These are phyloP conservation scores for Didymella arachidicola DNA, from an alignment of 2,329 filamentous ascomycete genomes.

Conservation along the genomic window DNA sequence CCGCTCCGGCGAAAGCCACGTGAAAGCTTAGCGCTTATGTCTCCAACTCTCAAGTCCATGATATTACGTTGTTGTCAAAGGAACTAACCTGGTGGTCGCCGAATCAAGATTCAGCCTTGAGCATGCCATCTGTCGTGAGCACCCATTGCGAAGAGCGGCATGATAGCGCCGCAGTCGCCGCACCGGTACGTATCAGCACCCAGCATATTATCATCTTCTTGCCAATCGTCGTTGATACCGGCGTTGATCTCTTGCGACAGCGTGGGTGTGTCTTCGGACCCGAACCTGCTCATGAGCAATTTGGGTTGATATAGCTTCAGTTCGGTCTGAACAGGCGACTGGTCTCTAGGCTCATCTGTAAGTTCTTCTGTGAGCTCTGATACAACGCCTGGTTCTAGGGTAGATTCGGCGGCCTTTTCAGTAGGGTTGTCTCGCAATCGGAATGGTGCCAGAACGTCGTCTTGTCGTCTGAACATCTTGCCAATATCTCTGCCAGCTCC, in stretches of 20 bases:
- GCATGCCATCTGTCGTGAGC: conserved; percentile 65
- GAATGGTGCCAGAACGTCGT: conserved; percentile 66
- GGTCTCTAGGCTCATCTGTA: not conserved
- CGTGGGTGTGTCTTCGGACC: conserved; percentile 46
- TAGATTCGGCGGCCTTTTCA: not conserved
- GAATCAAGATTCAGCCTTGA: conserved; percentile 23
- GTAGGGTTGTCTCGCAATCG: not conserved
- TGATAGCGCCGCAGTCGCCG: conserved; percentile 60
- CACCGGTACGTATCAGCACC: conserved; percentile 51
- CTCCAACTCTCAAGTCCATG: not conserved
- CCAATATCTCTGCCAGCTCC: conserved; percentile 75
- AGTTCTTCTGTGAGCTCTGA: conserved; percentile 2
- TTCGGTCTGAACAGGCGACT: conserved; percentile 19
- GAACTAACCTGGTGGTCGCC: conserved; percentile 25
- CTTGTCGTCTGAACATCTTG: conserved; percentile 81
- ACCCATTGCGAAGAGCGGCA: conserved; percentile 66
- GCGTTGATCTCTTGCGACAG: conserved; percentile 32
- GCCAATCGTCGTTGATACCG: conserved; percentile 31
- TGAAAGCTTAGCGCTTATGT: conserved; percentile 8
- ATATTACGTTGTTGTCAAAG: conserved; percentile 10
- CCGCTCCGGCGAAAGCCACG: not conserved
- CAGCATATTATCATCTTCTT: conserved; percentile 46
- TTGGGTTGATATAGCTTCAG: not conserved
- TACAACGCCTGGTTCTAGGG: conserved; percentile 48
- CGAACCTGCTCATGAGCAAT: conserved; percentile 17